Evolutionary conservation across 129 eudicot species (phyloP), one percentile per base, ranked within the genome.

Genomic region (Apium graveolens): DNA sequence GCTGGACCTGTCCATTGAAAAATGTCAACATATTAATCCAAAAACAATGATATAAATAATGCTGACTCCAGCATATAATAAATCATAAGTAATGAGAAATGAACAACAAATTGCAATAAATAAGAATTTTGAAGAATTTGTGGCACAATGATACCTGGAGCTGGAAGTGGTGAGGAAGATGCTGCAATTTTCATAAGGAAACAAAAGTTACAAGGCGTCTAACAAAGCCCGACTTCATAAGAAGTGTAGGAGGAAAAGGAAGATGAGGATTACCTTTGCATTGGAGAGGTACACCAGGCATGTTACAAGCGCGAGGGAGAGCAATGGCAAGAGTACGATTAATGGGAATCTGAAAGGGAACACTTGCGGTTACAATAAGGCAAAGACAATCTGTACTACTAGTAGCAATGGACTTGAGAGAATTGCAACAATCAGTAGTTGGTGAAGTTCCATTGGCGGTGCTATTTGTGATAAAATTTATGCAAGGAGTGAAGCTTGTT

Each of bases 211-310:
- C 7, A 32, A 2, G 17, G 32, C 8, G 12, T 27, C 26, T 27
- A 44, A 21, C 11, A 44, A 5, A 74, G 21, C 35, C 41, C 27
- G 44, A 74, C 27, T 70, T 70, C 75, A 35, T 37, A 35, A 70
- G 3, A 70, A 60, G 20, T 70, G n/a, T 9, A 35, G 48, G 46
- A 39, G 27, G 44, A 12, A 29, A 10, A 12, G 11, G 24, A 66
- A 66, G 11, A 5, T 12, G 24, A 66, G 44, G 11, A 41, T 21
- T 27, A 88, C 98, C 90, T 88, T 88, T 86, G 86, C 98, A 94
- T 74, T 91, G 96, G 21, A 94, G 83, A 73, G 97, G 96, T 5
- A 94, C 97, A 17, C 96, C 89, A 11, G 97, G 89, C 93, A 89
- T 90, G 76, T 86, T 89, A 73, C 98, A 94, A 32, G 98, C 90